Conservation (phyloP, 441 rosid genomes). For the Isatis lusitanica region DNA sequence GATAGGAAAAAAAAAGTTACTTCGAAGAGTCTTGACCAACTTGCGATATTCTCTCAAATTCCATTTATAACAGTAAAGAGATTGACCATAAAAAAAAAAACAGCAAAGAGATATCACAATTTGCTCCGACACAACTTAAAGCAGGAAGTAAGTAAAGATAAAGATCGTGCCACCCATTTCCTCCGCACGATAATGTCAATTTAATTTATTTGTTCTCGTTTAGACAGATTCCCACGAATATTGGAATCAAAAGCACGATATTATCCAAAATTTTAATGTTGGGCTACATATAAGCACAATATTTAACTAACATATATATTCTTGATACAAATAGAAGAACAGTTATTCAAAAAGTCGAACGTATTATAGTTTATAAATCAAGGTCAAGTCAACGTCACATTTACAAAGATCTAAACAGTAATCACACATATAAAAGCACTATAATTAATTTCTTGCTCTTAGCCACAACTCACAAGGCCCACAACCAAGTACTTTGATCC, state of each 20-base stretch:
- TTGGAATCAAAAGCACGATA: background rate
- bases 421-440: background rate
- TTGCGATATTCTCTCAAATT: background rate
- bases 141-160: slow-evolving; percentile 9
- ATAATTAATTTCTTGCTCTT: background rate
- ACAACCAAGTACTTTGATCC: slow-evolving; percentile 14
- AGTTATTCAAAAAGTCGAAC: background rate
- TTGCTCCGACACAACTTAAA: background rate
- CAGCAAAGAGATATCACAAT: background rate
- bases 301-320: background rate
- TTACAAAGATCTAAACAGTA: background rate
- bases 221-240: background rate
- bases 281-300: background rate
- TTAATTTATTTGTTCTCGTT: background rate
- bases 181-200: slow-evolving; percentile 2
- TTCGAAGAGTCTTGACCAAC: background rate
- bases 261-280: background rate
- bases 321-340: background rate
- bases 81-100: too few relatives aligned
- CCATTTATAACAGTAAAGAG: background rate
- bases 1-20: background rate
- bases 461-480: background rate
- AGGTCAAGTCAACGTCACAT: slow-evolving; percentile 17
- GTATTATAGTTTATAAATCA: background rate
- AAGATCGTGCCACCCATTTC: slow-evolving; percentile 22